Percentiles rank a stretch among this genome's conserved stretches.
Evolutionary conservation across 768 basidiomycete species (phyloP).

Genomic region (Ramaria sp.): DNA sequence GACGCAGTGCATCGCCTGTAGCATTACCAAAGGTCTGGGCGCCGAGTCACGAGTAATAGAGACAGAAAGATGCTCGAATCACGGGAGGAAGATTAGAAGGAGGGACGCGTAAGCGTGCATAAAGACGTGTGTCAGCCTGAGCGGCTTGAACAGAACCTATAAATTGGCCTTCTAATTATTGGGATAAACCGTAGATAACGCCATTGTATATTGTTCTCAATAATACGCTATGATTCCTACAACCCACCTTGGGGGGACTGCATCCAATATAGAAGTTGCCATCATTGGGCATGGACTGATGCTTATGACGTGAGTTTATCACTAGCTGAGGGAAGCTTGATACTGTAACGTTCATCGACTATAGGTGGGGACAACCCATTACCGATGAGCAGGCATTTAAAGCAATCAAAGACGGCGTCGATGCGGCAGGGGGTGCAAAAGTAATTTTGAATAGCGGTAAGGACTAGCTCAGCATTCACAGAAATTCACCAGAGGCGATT

Average conservation of each 20-base stretch:
- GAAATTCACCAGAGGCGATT: background rate
- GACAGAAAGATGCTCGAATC: too few species aligned
- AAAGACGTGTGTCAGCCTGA: too few species aligned
- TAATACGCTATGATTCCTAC: conserved; percentile 3
- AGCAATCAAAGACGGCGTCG: conserved; percentile 44
- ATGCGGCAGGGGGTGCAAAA: conserved; percentile 34
- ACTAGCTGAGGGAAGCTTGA: background rate
- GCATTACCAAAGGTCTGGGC: too few species aligned
- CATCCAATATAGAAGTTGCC: conserved; percentile 4
- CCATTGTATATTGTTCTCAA: too few species aligned
- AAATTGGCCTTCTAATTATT: too few species aligned
- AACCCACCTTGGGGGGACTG: conserved; percentile 1
- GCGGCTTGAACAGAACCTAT: too few species aligned
- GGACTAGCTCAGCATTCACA: background rate
- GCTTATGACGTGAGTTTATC: conserved; percentile 44
- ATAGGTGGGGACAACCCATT: conserved; percentile 33
- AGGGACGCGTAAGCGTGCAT: too few species aligned
- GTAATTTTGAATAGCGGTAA: conserved; percentile 41
- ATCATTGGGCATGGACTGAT: conserved; percentile 35
- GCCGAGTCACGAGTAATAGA: too few species aligned
- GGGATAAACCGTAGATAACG: too few species aligned
- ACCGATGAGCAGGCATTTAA: conserved; percentile 53
- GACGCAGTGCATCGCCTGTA: too few species aligned
- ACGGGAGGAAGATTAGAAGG: too few species aligned
- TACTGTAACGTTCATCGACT: background rate